Base-by-base conservation (phyloP, 2,329 filamentous ascomycete genomes). In the Diaporthe batatas region DNA sequence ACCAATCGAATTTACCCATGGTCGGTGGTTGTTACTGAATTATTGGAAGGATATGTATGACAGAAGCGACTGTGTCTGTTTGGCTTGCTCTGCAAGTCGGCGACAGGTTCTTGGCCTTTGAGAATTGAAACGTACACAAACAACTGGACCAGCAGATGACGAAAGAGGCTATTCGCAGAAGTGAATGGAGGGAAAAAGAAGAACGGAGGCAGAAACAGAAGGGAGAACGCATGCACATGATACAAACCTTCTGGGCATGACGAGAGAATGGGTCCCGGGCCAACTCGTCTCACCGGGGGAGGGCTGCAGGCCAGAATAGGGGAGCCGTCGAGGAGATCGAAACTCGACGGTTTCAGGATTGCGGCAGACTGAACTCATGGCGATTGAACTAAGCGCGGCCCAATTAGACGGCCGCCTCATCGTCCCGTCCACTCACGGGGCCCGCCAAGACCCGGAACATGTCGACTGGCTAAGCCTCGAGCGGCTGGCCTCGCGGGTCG, bases 1-100 rank as follows among this genome's bases (percentile, higher is more conserved):
- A 86, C 84, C 86, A 91, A 79, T 86, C 87, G 79, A 90, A 91
- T 79, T 88, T 84, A 74, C 85, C 87, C 83, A 86, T 86, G 76
- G 68, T 72, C 74, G 54, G 55, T 59, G 62, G 18, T 53, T 58
- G 39, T 29, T 25, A 42, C 21, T n/a, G 21, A n/a, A 32, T 55
- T 32, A 18, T 36, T 67, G 59, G 58, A 57, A 47, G n/a, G n/a
- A 18, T 21, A 21, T 36, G 36, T 21, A 21, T 36, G 36, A 51
- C 16, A 47, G 65, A 73, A 68, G 53, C 44, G 49, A 70, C 58
- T 25, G 65, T 65, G 62, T 54, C 65, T 74, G 42, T 39, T 54
- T 54, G 29, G 71, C 73, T 71, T 75, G 73, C 72, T 64, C 68
- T 68, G 73, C 73, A 75, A 75, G 71, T 49, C 55, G 68, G 44